Percentiles rank a stretch among this genome's conserved stretches.
phyloP scores from a whole-genome alignment of 2,329 filamentous ascomycete genomes.

The Stachybotrys chartarum region DNA sequence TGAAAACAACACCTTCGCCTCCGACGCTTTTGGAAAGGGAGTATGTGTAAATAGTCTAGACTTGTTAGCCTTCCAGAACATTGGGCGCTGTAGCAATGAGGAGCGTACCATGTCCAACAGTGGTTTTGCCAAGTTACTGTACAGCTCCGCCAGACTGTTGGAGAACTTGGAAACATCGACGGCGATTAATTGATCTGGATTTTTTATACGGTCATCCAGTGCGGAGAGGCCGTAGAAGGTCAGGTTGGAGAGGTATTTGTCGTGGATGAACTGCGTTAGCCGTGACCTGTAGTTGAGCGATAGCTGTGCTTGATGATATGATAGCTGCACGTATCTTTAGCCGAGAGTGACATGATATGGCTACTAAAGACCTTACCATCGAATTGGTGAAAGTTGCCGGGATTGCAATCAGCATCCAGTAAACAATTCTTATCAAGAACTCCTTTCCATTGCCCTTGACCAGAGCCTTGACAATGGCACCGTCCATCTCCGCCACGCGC shows the following conservation, averaged over 20 bases:
- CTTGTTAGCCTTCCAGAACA: not conserved
- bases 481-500: conserved; percentile 94
- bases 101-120: conserved; percentile 74
- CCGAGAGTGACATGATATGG: not conserved
- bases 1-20: conserved; percentile 89
- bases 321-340: conserved; percentile 53
- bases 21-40: conserved; percentile 92
- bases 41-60: conserved; percentile 80
- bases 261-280: conserved; percentile 89
- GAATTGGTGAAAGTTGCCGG: conserved; percentile 98
- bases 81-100: not conserved
- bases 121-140: conserved; percentile 93
- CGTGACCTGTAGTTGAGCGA: conserved; percentile 88
- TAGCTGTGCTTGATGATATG: conserved; percentile 93
- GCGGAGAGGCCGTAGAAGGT: conserved; percentile 96
- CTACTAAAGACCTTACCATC: conserved; percentile 58
- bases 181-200: conserved; percentile 93
- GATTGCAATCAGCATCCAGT: conserved; percentile 98
- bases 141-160: conserved; percentile 88
- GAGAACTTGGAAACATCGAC: conserved; percentile 96
- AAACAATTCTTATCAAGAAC: conserved; percentile 80
- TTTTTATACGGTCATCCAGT: conserved; percentile 95
- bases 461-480: conserved; percentile 82
- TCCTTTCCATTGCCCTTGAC: conserved; percentile 88
- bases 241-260: conserved; percentile 93